phyloP scores from a whole-genome alignment of 1,139 yeast species.

The Saccharomyces hybrid region DNA sequence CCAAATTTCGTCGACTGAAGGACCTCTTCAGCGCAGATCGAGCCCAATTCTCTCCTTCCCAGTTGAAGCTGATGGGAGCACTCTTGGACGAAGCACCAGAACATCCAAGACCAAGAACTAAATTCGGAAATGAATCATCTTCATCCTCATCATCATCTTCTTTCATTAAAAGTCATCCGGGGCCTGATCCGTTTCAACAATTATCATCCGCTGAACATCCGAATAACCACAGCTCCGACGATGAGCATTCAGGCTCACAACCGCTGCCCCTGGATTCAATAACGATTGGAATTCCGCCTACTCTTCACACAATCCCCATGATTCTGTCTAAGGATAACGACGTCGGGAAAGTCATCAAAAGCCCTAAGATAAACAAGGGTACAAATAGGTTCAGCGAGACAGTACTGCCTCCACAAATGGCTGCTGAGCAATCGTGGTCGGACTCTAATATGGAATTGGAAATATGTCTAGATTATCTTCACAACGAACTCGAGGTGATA shows the following conservation, averaged over 20 bases:
- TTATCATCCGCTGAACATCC: not conserved
- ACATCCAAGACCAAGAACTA: not conserved
- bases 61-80: slow-evolving; percentile 1
- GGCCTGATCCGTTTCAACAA: not conserved
- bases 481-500: not conserved
- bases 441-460: not conserved
- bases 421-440: not conserved
- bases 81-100: slow-evolving; percentile 3
- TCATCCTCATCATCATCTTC: not conserved
- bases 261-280: slow-evolving; percentile 16
- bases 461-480: not conserved
- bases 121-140: slow-evolving; percentile 1
- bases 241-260: slow-evolving; percentile 1
- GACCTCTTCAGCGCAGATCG: slow-evolving; percentile 11
- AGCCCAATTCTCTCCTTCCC: slow-evolving; percentile 1
- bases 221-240: not conserved
- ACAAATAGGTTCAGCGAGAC: not conserved
- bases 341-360: not conserved
- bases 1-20: slow-evolving; percentile 23
- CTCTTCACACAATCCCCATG: not conserved
- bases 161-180: not conserved
- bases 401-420: not conserved
- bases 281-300: slow-evolving; percentile 11
- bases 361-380: not conserved
- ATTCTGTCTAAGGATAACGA: not conserved